Base-by-base conservation (phyloP, 139 green algal species). In the Picochlorum sp. region DNA sequence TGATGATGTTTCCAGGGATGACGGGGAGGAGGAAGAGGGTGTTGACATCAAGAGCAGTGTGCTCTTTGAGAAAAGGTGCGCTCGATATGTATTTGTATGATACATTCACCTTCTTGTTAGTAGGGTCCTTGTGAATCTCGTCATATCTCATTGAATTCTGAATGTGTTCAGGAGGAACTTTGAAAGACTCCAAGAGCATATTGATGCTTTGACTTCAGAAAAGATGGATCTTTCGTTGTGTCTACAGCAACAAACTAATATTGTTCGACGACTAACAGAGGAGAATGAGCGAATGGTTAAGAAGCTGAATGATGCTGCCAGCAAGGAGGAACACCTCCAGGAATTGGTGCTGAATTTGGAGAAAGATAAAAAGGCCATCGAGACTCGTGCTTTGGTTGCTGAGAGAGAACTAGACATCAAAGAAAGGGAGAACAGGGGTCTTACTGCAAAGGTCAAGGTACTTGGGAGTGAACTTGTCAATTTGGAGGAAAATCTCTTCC, bases 131-230 rank as follows among this genome's bases (percentile, higher is more conserved):
- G 8, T 41, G 34, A 41, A 41, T 41, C 8, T 54, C 0, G 18
- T 4, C 6, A 26, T 54, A 8, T 20, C 11, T 6, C 47, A 20
- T 54, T 21, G 47, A 10, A 21, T 26, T 26, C 47, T 26, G 47
- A 54, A 54, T 54, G 20, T 23, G 13, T 37, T 15, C n/a, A 59
- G 23, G 51, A 67, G 57, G 34, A 68, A 67, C 56, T 75, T 78
- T 71, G 62, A 65, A 60, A 68, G 50, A n/a, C 52, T 89, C 57
- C 79, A 90, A 72, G 55, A 79, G 44, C 84, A 91, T 68, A 91
- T 91, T 37, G 81, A 87, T 60, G 77, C 86, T 58, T 73, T 91
- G 26, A 89, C 85, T 3, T 60, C 73, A 16, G 81, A 90, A 77
- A 90, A 90, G 74, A 77, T 87, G 30, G 67, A 76, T 52, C 68